Percentiles rank a stretch among this genome's conserved stretches.
Conservation (phyloP, 305 asterid genomes). For the Fraxinus sp. region DNA sequence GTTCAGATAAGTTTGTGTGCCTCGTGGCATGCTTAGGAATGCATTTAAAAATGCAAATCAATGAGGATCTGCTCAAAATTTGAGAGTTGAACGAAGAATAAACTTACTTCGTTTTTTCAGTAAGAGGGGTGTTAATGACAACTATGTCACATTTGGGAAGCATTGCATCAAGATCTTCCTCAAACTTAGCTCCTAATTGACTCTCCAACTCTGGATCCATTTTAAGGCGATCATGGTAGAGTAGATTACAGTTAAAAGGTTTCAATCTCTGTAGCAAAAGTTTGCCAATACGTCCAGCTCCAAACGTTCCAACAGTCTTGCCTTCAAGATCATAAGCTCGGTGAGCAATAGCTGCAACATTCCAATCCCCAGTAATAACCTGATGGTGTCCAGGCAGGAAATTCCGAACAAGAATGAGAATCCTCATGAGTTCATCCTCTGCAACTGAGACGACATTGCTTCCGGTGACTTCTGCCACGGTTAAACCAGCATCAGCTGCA, state of each 20-base stretch:
- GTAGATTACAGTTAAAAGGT: conserved; percentile 82
- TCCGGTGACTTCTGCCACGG: conserved; percentile 97
- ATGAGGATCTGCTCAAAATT: background rate
- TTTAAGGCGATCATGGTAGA: conserved; percentile 85
- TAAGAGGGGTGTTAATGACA: conserved; percentile 87
- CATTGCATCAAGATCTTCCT: conserved; percentile 87
- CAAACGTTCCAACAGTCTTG: conserved; percentile 95
- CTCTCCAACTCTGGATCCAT: conserved; percentile 74
- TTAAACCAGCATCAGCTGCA: conserved; percentile 90
- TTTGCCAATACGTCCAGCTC: conserved; percentile 89
- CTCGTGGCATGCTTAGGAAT: background rate
- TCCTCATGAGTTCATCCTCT: conserved; percentile 96
- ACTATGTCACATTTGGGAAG: conserved; percentile 91
- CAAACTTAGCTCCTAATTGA: conserved; percentile 71
- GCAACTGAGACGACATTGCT: conserved; percentile 93
- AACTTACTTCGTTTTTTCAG: conserved; percentile 82
- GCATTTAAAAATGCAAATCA: background rate
- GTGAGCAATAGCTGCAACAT: conserved; percentile 81
- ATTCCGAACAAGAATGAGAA: conserved; percentile 87
- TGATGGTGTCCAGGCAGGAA: conserved; percentile 87
- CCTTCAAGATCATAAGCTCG: conserved; percentile 96
- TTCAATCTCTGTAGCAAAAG: conserved; percentile 84
- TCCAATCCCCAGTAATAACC: conserved; percentile 83
- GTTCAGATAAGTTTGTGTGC: background rate
- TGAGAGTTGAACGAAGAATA: background rate